Percentiles rank a stretch among this genome's conserved stretches.
These are phyloP conservation scores for Ananas comosus DNA, from an alignment of 176 grass and related monocot genomes.

Conservation along the genomic window DNA sequence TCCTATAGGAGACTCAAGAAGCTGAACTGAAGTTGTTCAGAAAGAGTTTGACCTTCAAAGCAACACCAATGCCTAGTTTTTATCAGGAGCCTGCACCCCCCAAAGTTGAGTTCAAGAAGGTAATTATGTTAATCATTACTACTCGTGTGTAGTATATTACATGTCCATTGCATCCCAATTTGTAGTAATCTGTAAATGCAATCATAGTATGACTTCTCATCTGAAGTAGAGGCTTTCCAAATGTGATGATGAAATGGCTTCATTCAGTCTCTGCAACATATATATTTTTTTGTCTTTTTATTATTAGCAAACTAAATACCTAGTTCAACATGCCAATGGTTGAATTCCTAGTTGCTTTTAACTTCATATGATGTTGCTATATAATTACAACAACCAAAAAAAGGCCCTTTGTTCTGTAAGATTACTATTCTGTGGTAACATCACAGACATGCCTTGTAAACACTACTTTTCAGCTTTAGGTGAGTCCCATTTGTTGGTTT, in stretches of 20 bases:
- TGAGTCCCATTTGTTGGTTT: too few species aligned
- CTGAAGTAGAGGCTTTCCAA: not conserved
- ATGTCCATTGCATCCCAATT: not conserved
- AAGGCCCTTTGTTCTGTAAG: too few species aligned
- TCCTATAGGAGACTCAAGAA: constrained; percentile 48
- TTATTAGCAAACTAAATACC: not conserved
- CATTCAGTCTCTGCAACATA: not conserved
- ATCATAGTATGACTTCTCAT: not conserved
- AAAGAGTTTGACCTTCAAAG: constrained; percentile 57
- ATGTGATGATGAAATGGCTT: not conserved
- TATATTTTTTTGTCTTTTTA: not conserved
- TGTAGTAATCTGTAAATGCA: not conserved
- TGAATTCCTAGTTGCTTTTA: too few species aligned
- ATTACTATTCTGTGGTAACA: too few species aligned
- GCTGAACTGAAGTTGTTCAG: constrained; percentile 46
- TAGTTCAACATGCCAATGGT: too few species aligned
- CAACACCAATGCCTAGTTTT: constrained; percentile 51
- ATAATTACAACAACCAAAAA: too few species aligned
- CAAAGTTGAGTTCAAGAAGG: constrained; percentile 60
- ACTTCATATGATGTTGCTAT: too few species aligned
- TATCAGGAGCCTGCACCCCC: constrained; percentile 55
- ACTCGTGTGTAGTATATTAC: not conserved
- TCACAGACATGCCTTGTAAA: too few species aligned
- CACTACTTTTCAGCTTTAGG: too few species aligned
- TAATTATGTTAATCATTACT: constrained; percentile 12